These are phyloP conservation scores for Stephania cephalantha DNA, from an alignment of 164 flowering plant genomes.

Conservation along the genomic window DNA sequence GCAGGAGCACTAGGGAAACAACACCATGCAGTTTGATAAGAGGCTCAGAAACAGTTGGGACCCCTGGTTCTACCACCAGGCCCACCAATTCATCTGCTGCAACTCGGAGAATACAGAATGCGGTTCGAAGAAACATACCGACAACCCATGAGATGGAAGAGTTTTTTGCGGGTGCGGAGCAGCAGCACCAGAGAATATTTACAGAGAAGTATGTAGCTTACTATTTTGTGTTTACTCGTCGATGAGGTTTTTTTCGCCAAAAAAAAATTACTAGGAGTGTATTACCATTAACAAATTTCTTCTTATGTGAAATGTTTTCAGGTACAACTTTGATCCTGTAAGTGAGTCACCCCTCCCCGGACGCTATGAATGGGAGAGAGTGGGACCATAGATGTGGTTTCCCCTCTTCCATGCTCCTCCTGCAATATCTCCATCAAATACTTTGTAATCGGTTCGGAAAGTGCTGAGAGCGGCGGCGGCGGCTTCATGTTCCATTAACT, in stretches of 20 bases:
- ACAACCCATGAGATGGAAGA: conserved; percentile 69
- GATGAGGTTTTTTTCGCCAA: too few species aligned
- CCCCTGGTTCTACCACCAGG: conserved; percentile 72
- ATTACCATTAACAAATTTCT: not conserved
- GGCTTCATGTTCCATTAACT: conserved; percentile 37
- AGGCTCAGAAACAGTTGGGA: conserved; percentile 33
- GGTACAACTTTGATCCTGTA: conserved; percentile 81
- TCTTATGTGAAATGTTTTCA: conserved; percentile 23
- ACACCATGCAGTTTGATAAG: conserved; percentile 73
- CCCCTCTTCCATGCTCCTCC: conserved; percentile 19
- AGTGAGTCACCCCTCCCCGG: conserved; percentile 76
- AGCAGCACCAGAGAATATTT: conserved; percentile 52
- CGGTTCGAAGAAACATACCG: conserved; percentile 40
- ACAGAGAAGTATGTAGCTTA: conserved; percentile 27
- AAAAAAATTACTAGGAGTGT: too few species aligned
- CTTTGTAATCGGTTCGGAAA: too few species aligned
- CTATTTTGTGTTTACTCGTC: too few species aligned
- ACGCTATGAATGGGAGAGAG: conserved; percentile 69
- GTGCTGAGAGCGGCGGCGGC: conserved; percentile 11
- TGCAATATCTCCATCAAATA: conserved; percentile 21
- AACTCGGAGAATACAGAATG: conserved; percentile 25
- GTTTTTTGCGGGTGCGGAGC: conserved; percentile 67
- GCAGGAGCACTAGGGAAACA: conserved; percentile 72
- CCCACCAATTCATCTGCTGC: conserved; percentile 22
- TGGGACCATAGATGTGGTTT: conserved; percentile 27